phyloP scores from a whole-genome alignment of 805 yeast genomes.

The Candida andamanensis region DNA sequence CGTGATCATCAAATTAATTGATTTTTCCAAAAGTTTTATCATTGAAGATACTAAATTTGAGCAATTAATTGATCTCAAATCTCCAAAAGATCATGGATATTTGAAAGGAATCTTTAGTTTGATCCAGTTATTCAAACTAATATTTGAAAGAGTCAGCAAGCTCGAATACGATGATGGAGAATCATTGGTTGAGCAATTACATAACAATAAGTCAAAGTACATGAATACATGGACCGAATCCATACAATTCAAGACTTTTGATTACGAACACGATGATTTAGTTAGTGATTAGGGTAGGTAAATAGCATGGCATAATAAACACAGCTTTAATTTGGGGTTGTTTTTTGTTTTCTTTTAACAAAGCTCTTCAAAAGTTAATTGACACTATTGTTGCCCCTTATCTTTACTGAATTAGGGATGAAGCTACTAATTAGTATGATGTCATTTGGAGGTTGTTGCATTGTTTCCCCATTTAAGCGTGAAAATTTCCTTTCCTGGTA shows the following conservation, averaged over 20 bases:
- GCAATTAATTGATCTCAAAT: background rate
- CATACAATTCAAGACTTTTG: conserved; percentile 1
- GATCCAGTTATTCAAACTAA: conserved; percentile 54
- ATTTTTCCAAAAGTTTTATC: conserved; percentile 77
- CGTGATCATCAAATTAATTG: conserved; percentile 69
- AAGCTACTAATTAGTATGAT: too few species aligned
- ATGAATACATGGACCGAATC: conserved; percentile 14
- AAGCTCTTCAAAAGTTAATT: too few species aligned
- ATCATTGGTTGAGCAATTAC: conserved; percentile 8
- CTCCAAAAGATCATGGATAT: conserved; percentile 65
- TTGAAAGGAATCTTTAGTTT: conserved; percentile 76
- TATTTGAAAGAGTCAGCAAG: conserved; percentile 55
- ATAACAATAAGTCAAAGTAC: conserved; percentile 10
- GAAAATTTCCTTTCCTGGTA: too few species aligned
- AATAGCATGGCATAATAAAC: too few species aligned
- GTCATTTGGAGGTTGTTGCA: too few species aligned
- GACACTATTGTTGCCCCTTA: too few species aligned
- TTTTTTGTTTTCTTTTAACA: background rate
- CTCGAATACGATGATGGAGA: conserved; percentile 15
- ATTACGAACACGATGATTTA: conserved; percentile 7
- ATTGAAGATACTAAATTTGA: conserved; percentile 1
- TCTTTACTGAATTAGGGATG: too few species aligned
- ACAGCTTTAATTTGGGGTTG: too few species aligned
- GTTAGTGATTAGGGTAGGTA: conserved; percentile 6
- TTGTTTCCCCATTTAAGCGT: too few species aligned